Base-by-base conservation (phyloP, 2,329 filamentous ascomycete species). In the Colletotrichum tropicale region DNA sequence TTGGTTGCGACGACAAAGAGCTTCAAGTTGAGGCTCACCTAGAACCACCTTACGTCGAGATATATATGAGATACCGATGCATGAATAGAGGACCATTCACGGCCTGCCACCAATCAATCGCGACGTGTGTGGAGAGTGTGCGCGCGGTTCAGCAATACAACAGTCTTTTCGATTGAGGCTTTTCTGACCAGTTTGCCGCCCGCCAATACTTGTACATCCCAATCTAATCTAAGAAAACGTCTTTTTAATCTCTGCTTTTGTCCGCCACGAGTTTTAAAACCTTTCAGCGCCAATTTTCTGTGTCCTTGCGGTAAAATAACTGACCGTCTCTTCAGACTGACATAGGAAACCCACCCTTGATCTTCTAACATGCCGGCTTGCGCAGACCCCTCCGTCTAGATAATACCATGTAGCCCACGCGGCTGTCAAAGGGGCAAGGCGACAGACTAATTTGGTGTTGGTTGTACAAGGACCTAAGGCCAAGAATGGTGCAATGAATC, bases 61-160 rank as follows among this genome's bases (percentile, higher is more conserved):
- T 43, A 64, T 34, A 64, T 18, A 73, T 26, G 56, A 74, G 58
- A 73, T 48, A 61, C 64, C 43, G 64, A 68, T 48, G 58, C 70
- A 73, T 60, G 58, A 69, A 64, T 65, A 73, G 58, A 73, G 58
- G 21, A 60, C 58, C 52, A 60, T 56, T 67, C 24, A 61, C 66
- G 55, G 55, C 55, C 34, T 69, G 16, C 9, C 10, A 21, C 24
- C n/a, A 26, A 36, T n/a, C 52, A 10, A 13, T 13, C 38, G 34
- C 24, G 13, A 16, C 4, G 32, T 38, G 36, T 12, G 5, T 34
- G 18, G 16, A 52, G 12, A 21, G 8, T 21, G n/a, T 24, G n/a
- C 43, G 43, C 43, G 43, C n/a, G 13, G 4, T 52, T 52, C 43
- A 52, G 43, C 10, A 52, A 24, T 52, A 52, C 43, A 13, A 32